Evolutionary conservation across 129 eudicot genomes (phyloP).

Genomic region (Saussurea involucrata): DNA sequence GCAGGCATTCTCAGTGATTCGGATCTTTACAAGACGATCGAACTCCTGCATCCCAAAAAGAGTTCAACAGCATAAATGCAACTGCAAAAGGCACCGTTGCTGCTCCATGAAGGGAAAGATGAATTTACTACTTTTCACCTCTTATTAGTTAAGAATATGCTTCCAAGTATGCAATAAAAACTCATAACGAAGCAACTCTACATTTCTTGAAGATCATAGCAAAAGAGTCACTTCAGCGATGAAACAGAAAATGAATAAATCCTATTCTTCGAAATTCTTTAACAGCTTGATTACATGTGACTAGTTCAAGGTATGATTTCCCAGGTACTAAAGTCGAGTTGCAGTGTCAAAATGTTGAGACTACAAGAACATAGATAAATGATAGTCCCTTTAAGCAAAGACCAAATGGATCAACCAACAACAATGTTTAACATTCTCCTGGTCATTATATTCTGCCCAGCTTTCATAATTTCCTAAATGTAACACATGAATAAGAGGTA

Average conservation of each 20-base stretch:
- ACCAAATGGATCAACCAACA: background rate
- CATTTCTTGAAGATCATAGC: background rate
- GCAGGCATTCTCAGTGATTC: slow-evolving; percentile 33
- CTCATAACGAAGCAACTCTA: background rate
- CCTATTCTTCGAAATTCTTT: background rate
- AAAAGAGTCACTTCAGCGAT: background rate
- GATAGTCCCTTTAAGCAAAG: background rate
- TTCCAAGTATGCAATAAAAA: background rate
- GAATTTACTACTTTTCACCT: background rate
- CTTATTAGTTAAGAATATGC: background rate
- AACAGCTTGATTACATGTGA: background rate
- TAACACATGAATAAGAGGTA: background rate
- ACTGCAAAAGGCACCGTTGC: background rate
- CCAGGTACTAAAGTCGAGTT: background rate
- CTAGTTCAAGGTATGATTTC: background rate
- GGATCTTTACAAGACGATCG: background rate
- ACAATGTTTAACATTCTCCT: background rate
- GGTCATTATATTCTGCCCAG: background rate
- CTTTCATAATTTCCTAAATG: background rate
- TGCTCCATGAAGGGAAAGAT: background rate
- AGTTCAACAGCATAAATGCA: background rate
- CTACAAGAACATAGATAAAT: background rate
- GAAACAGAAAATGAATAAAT: background rate
- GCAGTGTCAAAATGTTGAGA: background rate
- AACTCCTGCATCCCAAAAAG: slow-evolving; percentile 5